Evolutionary conservation across 2,329 filamentous ascomycete genomes (phyloP).

Genomic region (Zymoseptoria passerinii): DNA sequence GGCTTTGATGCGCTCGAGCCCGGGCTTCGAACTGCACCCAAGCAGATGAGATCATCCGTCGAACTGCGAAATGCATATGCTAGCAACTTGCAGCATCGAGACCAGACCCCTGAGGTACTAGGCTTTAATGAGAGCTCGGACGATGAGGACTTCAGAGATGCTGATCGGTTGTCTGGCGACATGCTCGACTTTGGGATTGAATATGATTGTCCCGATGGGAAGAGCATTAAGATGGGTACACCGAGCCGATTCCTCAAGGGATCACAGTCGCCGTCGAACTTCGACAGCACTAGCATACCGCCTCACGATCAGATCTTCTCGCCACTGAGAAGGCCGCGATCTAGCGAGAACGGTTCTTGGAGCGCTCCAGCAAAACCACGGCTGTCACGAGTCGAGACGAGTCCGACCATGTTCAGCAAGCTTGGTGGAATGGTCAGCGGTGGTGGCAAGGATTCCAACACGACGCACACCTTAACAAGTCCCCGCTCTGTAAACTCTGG

Average conservation of each 20-base stretch:
- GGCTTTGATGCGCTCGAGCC: conserved; percentile 15
- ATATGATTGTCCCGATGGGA: conserved; percentile 28
- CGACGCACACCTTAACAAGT: conserved; percentile 15
- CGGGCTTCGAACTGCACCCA: conserved; percentile 19
- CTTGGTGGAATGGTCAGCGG: conserved; percentile 10
- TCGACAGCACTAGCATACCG: conserved; percentile 16
- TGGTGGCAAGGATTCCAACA: conserved; percentile 6
- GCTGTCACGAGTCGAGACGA: conserved; percentile 24
- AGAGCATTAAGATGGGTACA: conserved; percentile 28
- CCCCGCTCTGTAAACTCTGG: conserved; percentile 20
- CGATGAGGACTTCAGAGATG: conserved; percentile 11
- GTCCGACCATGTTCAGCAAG: conserved; percentile 17
- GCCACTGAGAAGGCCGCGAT: conserved; percentile 15
- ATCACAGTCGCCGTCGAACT: conserved; percentile 16
- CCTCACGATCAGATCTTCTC: conserved; percentile 5
- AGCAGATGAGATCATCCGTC: conserved; percentile 25
- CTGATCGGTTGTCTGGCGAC: conserved; percentile 7
- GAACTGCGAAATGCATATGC: conserved; percentile 22
- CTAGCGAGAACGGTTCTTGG: conserved; percentile 19
- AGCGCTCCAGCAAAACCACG: conserved; percentile 19
- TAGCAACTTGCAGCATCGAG: conserved; percentile 17
- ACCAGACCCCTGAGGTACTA: conserved; percentile 6
- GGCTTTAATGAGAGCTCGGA: conserved; percentile 13
- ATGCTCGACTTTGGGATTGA: conserved; percentile 16
- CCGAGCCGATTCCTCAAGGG: conserved; percentile 30